Percentiles rank a stretch among this genome's conserved stretches.
Evolutionary conservation across 192 early-diverging fungal species (phyloP).

Genomic region (Jimgerdemannia lactiflua): DNA sequence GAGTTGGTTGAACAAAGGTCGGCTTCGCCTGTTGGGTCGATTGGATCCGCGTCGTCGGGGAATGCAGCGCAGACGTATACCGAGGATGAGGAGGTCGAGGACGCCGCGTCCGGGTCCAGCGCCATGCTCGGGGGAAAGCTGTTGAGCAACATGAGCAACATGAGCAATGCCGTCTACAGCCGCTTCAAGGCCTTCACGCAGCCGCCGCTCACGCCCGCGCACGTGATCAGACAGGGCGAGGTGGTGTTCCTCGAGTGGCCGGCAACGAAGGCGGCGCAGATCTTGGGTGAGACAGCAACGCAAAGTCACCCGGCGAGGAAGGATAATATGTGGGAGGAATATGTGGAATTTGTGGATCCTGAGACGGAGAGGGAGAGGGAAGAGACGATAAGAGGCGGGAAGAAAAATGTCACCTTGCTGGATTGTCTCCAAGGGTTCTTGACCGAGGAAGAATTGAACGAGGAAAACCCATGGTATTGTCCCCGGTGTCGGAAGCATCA

Average conservation of each 20-base stretch:
- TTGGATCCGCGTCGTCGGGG: not conserved
- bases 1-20: not conserved
- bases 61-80: not conserved
- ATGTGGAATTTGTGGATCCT: slow-evolving; percentile 22
- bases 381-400: not conserved
- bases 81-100: slow-evolving; percentile 18
- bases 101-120: slow-evolving; percentile 1
- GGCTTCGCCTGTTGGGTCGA: not conserved
- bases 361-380: not conserved
- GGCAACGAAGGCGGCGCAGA: slow-evolving; percentile 3
- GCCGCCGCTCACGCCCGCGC: not conserved
- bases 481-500: slow-evolving; percentile 73
- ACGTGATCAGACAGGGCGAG: slow-evolving; percentile 25
- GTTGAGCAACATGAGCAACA: not conserved
- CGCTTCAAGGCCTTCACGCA: too few species aligned
- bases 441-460: slow-evolving; percentile 69
- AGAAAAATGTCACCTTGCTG: slow-evolving; percentile 50
- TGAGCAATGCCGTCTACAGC: too few species aligned
- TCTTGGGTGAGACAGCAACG: not conserved
- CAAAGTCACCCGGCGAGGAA: not conserved
- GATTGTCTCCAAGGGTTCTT: slow-evolving; percentile 76
- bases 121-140: too few species aligned
- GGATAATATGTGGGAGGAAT: slow-evolving; percentile 18
- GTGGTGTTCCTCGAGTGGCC: not conserved
- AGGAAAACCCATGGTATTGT: slow-evolving; percentile 81